These are phyloP conservation scores for Gnomoniopsis smithogilvyi DNA, from an alignment of 2,329 filamentous ascomycete species.

Conservation along the genomic window DNA sequence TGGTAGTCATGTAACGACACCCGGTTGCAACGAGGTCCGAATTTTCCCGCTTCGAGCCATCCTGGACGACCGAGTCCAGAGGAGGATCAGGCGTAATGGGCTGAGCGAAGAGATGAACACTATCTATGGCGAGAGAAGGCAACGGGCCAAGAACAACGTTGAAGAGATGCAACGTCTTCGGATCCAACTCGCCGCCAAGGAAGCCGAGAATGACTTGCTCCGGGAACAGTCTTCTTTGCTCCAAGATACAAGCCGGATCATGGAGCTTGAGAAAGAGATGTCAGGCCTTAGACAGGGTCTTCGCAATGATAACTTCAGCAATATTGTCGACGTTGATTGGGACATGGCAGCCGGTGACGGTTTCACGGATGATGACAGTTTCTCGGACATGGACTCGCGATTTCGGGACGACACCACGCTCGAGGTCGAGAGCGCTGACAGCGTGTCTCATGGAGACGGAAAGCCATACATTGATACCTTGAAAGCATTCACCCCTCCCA, in stretches of 20 bases:
- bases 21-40: constrained; percentile 34
- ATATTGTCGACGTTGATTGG: not conserved
- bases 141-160: constrained; percentile 33
- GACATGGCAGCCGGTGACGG: constrained; percentile 6
- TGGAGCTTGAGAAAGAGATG: constrained; percentile 6
- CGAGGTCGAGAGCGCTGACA: not conserved
- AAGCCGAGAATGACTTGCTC: constrained; percentile 51
- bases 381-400: not conserved
- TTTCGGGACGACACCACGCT: constrained; percentile 4
- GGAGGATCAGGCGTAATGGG: constrained; percentile 53
- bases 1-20: not conserved
- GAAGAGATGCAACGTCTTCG: constrained; percentile 48
- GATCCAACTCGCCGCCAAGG: constrained; percentile 44
- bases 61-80: constrained; percentile 53
- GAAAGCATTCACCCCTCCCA: constrained; percentile 10
- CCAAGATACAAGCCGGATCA: constrained; percentile 1
- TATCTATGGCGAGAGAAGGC: constrained; percentile 44
- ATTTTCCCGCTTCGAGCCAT: constrained; percentile 52
- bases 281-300: not conserved
- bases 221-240: constrained; percentile 19
- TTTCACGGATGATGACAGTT: constrained; percentile 7
- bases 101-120: constrained; percentile 57
- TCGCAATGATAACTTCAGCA: not conserved
- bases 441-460: not conserved
- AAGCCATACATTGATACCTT: not conserved